Percentiles rank a stretch among this genome's conserved stretches.
These are phyloP conservation scores for Stipa capillata DNA, from an alignment of 176 grass and related monocot species.

Conservation along the genomic window DNA sequence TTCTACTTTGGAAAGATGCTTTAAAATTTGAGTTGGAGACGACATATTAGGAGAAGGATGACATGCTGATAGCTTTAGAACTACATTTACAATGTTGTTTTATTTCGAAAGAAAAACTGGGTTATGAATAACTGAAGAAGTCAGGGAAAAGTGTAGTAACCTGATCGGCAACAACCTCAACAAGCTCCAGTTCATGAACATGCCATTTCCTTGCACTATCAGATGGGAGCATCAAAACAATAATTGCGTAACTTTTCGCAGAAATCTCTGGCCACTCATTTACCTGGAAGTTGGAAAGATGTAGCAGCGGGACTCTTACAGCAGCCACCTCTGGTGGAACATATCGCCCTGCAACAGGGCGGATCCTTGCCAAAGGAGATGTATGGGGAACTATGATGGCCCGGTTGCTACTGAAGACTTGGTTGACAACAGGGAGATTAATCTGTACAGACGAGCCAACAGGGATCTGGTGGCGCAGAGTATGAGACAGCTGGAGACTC, in stretches of 20 bases:
- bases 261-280: slow-evolving; percentile 52
- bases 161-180: slow-evolving; percentile 60
- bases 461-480: slow-evolving; percentile 41
- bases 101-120: background rate
- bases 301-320: slow-evolving; percentile 34
- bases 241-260: slow-evolving; percentile 41
- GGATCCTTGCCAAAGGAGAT: slow-evolving; percentile 53
- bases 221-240: slow-evolving; percentile 56
- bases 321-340: slow-evolving; percentile 44
- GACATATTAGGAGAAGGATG: background rate
- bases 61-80: no score
- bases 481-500: slow-evolving; percentile 60
- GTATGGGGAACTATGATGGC: slow-evolving; percentile 57
- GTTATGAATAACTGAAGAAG: background rate
- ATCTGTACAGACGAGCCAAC: slow-evolving; percentile 37
- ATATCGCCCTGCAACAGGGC: slow-evolving; percentile 38
- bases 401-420: slow-evolving; percentile 53
- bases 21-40: background rate
- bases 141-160: slow-evolving; percentile 1
- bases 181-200: slow-evolving; percentile 41
- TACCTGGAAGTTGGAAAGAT: slow-evolving; percentile 56
- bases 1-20: background rate
- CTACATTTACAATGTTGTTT: background rate
- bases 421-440: slow-evolving; percentile 55
- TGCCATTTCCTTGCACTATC: slow-evolving; percentile 56